Evolutionary conservation across 169 alveolate species (phyloP).

Genomic region (Plasmodium cynomolgi): DNA sequence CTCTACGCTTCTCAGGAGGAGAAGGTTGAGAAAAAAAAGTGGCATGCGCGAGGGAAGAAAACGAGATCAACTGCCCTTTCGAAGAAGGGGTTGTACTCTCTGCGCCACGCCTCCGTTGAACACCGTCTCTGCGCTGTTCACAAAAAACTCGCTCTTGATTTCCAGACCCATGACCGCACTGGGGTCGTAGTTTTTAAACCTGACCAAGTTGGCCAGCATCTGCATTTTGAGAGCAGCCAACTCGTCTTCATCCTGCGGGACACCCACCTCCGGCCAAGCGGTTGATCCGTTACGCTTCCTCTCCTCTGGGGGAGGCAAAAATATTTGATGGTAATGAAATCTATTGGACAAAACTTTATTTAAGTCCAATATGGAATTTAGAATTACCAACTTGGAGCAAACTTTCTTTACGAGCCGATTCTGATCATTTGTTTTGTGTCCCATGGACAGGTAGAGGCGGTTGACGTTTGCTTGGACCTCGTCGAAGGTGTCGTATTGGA

Average conservation of each 20-base stretch:
- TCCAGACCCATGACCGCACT: neutral
- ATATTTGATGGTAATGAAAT: slow-evolving; percentile 14
- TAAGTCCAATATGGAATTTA: neutral
- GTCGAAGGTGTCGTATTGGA: neutral
- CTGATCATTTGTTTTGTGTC: neutral
- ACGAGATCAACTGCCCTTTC: neutral
- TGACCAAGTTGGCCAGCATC: slow-evolving; percentile 17
- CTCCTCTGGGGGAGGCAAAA: neutral
- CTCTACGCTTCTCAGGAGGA: neutral
- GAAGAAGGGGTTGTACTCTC: neutral
- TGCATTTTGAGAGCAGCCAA: neutral
- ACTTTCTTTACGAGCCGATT: neutral
- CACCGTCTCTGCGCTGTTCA: neutral
- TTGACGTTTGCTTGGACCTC: neutral
- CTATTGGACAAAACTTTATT: neutral
- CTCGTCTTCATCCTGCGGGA: neutral
- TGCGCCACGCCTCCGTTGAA: neutral
- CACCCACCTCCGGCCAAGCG: neutral
- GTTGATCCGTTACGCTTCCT: neutral
- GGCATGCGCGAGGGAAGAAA: neutral
- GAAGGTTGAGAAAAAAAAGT: neutral
- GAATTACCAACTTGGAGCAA: neutral
- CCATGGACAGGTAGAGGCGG: neutral
- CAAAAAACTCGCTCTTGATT: slow-evolving; percentile 17
- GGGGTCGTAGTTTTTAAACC: slow-evolving; percentile 22